Conservation (phyloP, 768 basidiomycete species). For the Lyophyllum atratum region DNA sequence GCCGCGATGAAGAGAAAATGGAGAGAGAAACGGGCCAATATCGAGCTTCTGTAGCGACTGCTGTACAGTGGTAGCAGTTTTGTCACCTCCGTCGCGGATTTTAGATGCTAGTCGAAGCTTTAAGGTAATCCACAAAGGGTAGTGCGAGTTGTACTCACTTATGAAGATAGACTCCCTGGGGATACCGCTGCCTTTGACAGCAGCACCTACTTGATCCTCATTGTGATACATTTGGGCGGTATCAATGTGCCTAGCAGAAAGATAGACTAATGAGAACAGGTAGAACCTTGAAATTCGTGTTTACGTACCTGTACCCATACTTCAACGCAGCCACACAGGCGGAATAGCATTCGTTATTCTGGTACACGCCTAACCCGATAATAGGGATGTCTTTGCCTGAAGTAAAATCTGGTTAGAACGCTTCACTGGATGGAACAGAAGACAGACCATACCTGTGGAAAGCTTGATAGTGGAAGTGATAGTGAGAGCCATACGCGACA, state of each 20-base stretch:
- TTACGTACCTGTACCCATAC: slow-evolving; percentile 55
- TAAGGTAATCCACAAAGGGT: not conserved
- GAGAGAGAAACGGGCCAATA: slow-evolving; percentile 45
- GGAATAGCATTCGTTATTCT: slow-evolving; percentile 54
- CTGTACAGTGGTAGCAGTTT: slow-evolving; percentile 3
- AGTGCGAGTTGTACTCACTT: slow-evolving; percentile 39
- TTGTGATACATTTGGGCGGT: slow-evolving; percentile 70
- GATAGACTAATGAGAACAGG: no score
- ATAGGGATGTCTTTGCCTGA: slow-evolving; percentile 58
- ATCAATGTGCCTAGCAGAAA: slow-evolving; percentile 60
- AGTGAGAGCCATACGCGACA: not conserved
- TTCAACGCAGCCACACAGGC: slow-evolving; percentile 64
- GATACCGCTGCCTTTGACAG: slow-evolving; percentile 57
- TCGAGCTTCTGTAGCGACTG: slow-evolving; percentile 54
- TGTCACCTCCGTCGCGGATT: slow-evolving; percentile 43
- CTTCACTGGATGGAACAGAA: not conserved
- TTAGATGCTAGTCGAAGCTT: slow-evolving; percentile 42
- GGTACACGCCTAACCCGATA: slow-evolving; percentile 71
- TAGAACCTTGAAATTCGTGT: not conserved
- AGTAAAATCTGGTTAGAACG: not conserved
- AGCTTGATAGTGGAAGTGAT: slow-evolving; percentile 13
- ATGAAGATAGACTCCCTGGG: slow-evolving; percentile 65
- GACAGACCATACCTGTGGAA: slow-evolving; percentile 5
- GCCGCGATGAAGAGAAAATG: not conserved
- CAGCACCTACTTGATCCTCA: slow-evolving; percentile 62